Evolutionary conservation across 768 basidiomycete species (phyloP).

Genomic region (Rhodotorula graminis): DNA sequence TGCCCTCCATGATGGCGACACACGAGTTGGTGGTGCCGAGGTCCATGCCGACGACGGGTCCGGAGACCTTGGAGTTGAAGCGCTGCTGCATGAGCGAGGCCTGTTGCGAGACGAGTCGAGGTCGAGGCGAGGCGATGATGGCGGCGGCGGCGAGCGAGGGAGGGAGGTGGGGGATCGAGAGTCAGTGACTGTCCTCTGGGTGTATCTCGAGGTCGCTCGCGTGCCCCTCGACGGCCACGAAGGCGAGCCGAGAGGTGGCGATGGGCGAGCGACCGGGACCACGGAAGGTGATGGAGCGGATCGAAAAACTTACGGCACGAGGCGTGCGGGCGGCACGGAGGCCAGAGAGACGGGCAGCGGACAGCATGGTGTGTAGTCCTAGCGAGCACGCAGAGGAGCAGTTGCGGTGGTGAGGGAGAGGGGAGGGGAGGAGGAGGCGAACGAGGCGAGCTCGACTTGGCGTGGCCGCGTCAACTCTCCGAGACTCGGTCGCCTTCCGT

Average conservation of each 20-base stretch:
- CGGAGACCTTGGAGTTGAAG: constrained; percentile 40
- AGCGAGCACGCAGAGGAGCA: background rate
- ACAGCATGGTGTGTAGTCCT: constrained; percentile 26
- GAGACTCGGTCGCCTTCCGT: no score
- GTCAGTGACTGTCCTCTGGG: no score
- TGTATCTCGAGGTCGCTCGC: no score
- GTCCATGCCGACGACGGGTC: constrained; percentile 39
- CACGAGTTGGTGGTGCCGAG: constrained; percentile 40
- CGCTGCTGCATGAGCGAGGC: constrained; percentile 30
- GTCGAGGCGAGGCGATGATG: background rate
- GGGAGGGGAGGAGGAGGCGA: background rate
- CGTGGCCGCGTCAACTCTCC: no score
- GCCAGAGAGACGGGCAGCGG: constrained; percentile 35
- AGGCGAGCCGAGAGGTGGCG: background rate
- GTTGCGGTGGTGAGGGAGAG: background rate
- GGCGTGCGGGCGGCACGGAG: constrained; percentile 35
- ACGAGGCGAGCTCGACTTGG: background rate
- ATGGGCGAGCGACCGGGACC: background rate
- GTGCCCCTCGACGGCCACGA: background rate
- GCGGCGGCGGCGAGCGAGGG: no score
- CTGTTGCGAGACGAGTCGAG: background rate
- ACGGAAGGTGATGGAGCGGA: background rate
- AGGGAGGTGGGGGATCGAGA: no score
- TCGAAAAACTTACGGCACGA: constrained; percentile 17
- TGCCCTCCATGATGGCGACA: constrained; percentile 39